Evolutionary conservation across 345 rosid genomes (phyloP).

Genomic region (Eucalyptus microcorys): DNA sequence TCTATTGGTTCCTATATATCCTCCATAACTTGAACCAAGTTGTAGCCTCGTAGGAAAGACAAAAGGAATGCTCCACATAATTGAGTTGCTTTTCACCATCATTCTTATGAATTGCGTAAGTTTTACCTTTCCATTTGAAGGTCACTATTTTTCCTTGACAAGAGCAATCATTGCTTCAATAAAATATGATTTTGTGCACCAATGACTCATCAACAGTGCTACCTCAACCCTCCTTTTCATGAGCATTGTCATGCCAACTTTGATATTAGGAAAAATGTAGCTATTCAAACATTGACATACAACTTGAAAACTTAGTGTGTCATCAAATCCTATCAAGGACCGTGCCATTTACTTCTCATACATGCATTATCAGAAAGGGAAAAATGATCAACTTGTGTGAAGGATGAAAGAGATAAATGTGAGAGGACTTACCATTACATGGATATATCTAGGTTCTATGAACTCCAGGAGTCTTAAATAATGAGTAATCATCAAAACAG

Average conservation of each 20-base stretch:
- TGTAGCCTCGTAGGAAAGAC: neutral
- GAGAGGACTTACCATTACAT: constrained; percentile 62
- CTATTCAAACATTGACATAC: neutral
- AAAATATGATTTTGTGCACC: neutral
- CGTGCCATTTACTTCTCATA: neutral
- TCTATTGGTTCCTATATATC: neutral
- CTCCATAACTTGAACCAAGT: neutral
- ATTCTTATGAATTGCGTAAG: neutral
- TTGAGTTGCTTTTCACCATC: neutral
- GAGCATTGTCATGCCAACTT: neutral
- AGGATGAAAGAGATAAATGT: neutral
- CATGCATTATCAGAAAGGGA: neutral
- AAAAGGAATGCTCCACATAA: neutral
- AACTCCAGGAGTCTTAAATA: constrained; percentile 72
- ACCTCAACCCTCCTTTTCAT: neutral
- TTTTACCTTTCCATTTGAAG: neutral
- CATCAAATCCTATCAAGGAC: neutral
- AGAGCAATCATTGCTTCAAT: neutral
- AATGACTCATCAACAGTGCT: neutral
- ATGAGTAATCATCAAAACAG: constrained; percentile 90
- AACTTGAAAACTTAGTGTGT: neutral
- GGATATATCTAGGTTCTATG: constrained; percentile 69
- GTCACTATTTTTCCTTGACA: neutral
- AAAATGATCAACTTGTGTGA: neutral
- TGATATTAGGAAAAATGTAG: neutral